Evolutionary conservation across 2,329 filamentous ascomycete genomes (phyloP).

Genomic region (Penicillium corylophilum): DNA sequence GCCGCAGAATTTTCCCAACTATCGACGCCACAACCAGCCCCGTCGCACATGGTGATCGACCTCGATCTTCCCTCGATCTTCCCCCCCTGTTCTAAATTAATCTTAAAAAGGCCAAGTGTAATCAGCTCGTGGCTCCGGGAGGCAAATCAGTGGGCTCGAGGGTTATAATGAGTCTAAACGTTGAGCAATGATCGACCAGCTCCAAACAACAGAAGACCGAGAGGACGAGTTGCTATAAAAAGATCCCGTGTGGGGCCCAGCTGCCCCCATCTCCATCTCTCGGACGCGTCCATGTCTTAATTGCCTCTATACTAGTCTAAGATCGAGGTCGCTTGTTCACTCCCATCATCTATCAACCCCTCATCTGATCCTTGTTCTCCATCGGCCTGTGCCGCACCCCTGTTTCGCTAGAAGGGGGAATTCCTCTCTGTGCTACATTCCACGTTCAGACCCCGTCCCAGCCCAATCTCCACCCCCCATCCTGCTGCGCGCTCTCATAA

Average conservation of each 20-base stretch:
- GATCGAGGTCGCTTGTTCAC: background rate
- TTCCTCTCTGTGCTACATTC: background rate
- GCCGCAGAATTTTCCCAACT: slow-evolving; percentile 13
- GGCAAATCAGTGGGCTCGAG: background rate
- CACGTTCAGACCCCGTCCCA: background rate
- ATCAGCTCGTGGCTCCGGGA: background rate
- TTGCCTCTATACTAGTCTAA: background rate
- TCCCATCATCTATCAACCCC: background rate
- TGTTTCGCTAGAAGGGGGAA: background rate
- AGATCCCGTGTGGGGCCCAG: background rate
- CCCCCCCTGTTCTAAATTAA: slow-evolving; percentile 15
- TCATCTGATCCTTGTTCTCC: background rate
- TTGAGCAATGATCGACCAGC: background rate
- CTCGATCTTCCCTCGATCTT: slow-evolving; percentile 1
- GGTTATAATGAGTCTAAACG: background rate
- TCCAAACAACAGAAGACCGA: background rate
- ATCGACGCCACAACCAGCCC: slow-evolving; percentile 22
- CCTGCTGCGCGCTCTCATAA: background rate
- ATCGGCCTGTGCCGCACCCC: background rate
- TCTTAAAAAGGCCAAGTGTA: slow-evolving; percentile 7
- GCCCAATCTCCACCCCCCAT: background rate
- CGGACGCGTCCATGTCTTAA: background rate
- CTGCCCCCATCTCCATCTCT: no score
- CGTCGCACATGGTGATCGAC: slow-evolving; percentile 16
- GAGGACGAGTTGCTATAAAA: background rate